A percentile compares a stretch with the other conserved stretches of the same genome.
Conservation (phyloP, 1,284 basidiomycete species). For the Coniferiporia weirii region DNA sequence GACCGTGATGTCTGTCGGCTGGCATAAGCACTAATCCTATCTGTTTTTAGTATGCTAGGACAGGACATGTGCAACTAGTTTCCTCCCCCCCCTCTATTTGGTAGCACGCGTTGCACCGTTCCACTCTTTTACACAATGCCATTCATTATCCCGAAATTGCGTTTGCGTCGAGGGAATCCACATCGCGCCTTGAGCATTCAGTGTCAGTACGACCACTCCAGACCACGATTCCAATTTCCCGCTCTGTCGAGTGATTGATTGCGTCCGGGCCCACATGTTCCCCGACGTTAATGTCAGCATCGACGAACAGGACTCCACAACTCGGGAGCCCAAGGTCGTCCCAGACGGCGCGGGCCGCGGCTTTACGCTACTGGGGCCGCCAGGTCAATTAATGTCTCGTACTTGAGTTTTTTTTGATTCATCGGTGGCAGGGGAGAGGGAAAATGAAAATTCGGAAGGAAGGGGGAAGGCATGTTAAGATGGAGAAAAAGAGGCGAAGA, state of each 20-base stretch:
- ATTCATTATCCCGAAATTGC: not conserved
- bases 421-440: not conserved
- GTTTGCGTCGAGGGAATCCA: too few species aligned
- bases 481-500: not conserved
- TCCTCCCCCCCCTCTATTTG: not conserved
- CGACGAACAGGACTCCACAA: conserved; percentile 27
- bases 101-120: conserved; percentile 1
- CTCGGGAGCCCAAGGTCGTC: conserved; percentile 27
- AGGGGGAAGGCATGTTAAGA: too few species aligned
- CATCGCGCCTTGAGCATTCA: not conserved
- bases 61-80: not conserved
- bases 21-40: not conserved
- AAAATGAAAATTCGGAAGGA: not conserved
- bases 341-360: conserved; percentile 24
- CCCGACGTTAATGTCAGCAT: conserved; percentile 11
- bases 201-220: conserved; percentile 2
- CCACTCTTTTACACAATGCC: conserved; percentile 7
- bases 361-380: conserved; percentile 28
- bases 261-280: conserved; percentile 15
- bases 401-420: not conserved
- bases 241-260: not conserved
- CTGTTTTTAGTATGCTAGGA: not conserved
- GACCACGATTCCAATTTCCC: conserved; percentile 6
- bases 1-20: not conserved
- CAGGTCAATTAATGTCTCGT: not conserved